Evolutionary conservation across 1,139 yeast species (phyloP), one percentile per base, ranked within the genome.

Genomic region (Suhomyces taliae): DNA sequence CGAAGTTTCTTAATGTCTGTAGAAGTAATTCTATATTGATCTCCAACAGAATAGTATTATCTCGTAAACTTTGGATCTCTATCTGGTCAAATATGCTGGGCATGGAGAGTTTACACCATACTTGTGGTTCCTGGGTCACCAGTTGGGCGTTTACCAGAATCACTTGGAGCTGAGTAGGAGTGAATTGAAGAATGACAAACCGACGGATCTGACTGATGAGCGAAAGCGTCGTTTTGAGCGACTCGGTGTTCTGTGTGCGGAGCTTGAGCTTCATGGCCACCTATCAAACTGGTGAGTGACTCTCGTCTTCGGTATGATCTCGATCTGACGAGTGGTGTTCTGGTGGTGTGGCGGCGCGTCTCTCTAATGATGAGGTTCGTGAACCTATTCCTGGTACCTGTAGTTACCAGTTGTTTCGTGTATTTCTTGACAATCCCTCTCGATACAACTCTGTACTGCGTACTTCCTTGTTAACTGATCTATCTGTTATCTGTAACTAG

Each of bases 31-130:
- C 88, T 2, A 76, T 68, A 57, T 81, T 82, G 44, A 82, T 62
- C 54, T 83, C 88, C 43, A 83, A 61, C 55, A 76, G 74, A 34
- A 83, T 77, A 10, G 72, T 68, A 55, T 74, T 66, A 26, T 79
- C 79, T 15, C 82, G 64, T 2, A 76, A 47, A 53, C 78, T 72
- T 47, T 66, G 53, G 65, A 81, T 54, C 66, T 82, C 69, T 55
- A 80, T 57, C 64, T 77, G 66, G 50, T 76, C 81, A 58, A 83
- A 83, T 27, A 81, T 57, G 27, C 69, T 60, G 3, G 57, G 44
- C 61, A 68, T 71, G 19, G 72, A 67, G 14, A 83, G 57, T 52
- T 78, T 81, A 54, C 85, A 78, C 85, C 86, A 82, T 2, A 81
- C 78, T 52, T 81, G 85, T 2, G 88, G 87, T 50, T 82, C 85